Percentiles rank a stretch among this genome's conserved stretches.
phyloP scores from a whole-genome alignment of 2,329 filamentous ascomycete species.

The Trichoderma arundinaceum region DNA sequence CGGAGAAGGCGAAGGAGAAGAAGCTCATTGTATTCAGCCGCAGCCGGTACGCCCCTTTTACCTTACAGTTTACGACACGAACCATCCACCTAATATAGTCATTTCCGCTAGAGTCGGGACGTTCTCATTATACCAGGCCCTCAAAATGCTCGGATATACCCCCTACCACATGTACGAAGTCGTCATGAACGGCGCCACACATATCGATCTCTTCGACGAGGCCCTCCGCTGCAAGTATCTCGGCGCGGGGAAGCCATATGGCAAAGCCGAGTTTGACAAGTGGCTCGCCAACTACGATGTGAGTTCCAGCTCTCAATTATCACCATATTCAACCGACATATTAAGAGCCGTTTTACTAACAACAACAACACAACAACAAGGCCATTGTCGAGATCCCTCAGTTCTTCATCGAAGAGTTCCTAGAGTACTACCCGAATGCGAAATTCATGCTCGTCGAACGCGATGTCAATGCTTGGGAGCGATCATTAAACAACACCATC shows the following conservation, averaged over 20 bases:
- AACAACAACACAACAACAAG: neutral
- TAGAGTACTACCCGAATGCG: constrained; percentile 40
- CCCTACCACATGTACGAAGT: constrained; percentile 47
- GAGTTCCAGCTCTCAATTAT: constrained; percentile 21
- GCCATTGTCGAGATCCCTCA: constrained; percentile 33
- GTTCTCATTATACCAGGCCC: constrained; percentile 43
- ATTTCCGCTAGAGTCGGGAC: constrained; percentile 43
- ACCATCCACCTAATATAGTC: neutral
- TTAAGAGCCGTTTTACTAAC: constrained; percentile 12
- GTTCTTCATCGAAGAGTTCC: constrained; percentile 41
- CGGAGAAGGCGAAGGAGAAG: constrained; percentile 41
- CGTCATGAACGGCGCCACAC: constrained; percentile 34
- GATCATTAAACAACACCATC: constrained; percentile 39
- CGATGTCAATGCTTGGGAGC: constrained; percentile 44
- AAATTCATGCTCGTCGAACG: constrained; percentile 47
- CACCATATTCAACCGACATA: too few relatives aligned
- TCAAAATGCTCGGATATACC: constrained; percentile 45
- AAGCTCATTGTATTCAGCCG: constrained; percentile 47
- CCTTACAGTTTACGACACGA: neutral
- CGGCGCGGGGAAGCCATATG: constrained; percentile 42
- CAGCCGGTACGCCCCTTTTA: constrained; percentile 41
- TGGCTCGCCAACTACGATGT: constrained; percentile 49
- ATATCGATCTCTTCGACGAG: constrained; percentile 41
- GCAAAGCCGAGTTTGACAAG: constrained; percentile 48
- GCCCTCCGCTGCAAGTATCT: constrained; percentile 41